phyloP scores from a whole-genome alignment of 2,329 filamentous ascomycete species.

The Conoideocrella luteorostrata region DNA sequence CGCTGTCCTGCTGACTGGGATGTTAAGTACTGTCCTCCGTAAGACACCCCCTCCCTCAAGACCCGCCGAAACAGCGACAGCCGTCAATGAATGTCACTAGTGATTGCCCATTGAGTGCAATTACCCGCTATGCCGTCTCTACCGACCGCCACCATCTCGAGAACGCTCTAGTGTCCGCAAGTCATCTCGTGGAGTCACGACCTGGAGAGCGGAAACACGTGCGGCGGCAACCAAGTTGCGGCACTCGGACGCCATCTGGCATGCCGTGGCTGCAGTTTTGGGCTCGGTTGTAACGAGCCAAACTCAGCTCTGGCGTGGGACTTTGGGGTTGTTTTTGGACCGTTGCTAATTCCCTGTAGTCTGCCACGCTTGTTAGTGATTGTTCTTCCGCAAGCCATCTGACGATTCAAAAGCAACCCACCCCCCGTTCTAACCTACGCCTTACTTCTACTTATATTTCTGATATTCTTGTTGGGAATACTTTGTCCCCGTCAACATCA shows the following conservation, averaged over 20 bases:
- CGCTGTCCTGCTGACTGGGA: slow-evolving; percentile 9
- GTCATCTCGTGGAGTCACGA: slow-evolving; percentile 10
- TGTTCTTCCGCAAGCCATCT: slow-evolving; percentile 5
- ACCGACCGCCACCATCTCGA: slow-evolving; percentile 14
- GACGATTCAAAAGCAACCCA: slow-evolving; percentile 18
- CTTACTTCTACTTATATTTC: not conserved
- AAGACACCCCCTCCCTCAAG: not conserved
- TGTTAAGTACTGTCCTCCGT: not conserved
- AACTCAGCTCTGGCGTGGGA: slow-evolving; percentile 15
- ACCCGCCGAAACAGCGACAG: slow-evolving; percentile 9
- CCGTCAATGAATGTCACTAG: slow-evolving; percentile 12
- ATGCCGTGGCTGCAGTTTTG: slow-evolving; percentile 3
- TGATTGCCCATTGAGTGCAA: slow-evolving; percentile 7
- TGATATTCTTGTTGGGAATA: not conserved
- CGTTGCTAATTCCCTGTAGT: slow-evolving; percentile 11
- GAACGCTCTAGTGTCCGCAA: slow-evolving; percentile 11
- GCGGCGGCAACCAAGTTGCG: slow-evolving; percentile 9
- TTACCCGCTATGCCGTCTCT: slow-evolving; percentile 13
- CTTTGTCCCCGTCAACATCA: no score
- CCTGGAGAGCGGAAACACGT: slow-evolving; percentile 11
- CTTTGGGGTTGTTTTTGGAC: slow-evolving; percentile 14
- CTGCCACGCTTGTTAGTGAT: slow-evolving; percentile 10
- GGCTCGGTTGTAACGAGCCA: slow-evolving; percentile 10
- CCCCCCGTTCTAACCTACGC: slow-evolving; percentile 8
- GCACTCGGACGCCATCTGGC: slow-evolving; percentile 9